Conservation (phyloP, 176 grass and related monocot genomes). For the Oryza australiensis region DNA sequence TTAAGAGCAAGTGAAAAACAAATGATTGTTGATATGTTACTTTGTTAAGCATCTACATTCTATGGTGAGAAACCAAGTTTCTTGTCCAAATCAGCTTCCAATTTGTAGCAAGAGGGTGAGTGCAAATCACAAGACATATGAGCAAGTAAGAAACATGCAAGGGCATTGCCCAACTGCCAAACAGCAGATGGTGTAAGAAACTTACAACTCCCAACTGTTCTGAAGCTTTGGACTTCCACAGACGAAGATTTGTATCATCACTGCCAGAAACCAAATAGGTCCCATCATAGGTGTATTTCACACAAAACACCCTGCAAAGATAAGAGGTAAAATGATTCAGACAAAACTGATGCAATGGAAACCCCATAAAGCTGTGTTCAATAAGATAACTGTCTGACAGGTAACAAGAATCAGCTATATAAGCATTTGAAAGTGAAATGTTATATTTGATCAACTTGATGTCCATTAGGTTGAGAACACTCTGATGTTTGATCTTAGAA, state of each 20-base stretch:
- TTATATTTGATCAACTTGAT: not conserved
- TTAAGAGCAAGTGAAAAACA: not conserved
- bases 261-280: constrained; percentile 97
- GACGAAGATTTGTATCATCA: constrained; percentile 95
- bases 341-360: not conserved
- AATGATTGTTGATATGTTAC: not conserved
- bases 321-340: constrained; percentile 23
- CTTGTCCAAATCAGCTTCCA: not conserved
- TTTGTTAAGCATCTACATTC: not conserved
- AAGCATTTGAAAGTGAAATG: constrained; percentile 10
- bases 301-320: constrained; percentile 83
- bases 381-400: not conserved
- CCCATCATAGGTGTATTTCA: constrained; percentile 84
- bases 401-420: not conserved
- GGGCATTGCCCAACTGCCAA: constrained; percentile 13
- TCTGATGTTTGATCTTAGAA: not conserved
- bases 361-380: not conserved
- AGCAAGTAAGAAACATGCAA: constrained; percentile 6
- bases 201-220: constrained; percentile 97
- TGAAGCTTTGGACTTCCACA: constrained; percentile 90
- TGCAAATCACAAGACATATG: not conserved
- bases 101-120: not conserved
- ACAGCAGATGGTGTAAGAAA: not conserved
- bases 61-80: not conserved
- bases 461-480: not conserved